Base-by-base conservation (phyloP, 2,329 filamentous ascomycete genomes). In the Talaromyces sp. region DNA sequence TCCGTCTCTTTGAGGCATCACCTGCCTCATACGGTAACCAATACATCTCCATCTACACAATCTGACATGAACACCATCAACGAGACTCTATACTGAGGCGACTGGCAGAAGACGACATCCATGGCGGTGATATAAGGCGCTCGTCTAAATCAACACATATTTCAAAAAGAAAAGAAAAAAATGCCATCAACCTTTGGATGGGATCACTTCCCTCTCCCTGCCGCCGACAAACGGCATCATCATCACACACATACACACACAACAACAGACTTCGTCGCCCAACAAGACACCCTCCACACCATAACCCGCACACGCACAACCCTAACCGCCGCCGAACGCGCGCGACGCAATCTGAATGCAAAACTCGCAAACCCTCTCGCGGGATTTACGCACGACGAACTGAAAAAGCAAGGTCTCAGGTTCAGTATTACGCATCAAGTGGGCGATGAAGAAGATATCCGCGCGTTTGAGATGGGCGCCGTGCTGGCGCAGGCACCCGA, bases 391-490 rank as follows among this genome's bases (percentile, higher is more conserved):
- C 77, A 81, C 47, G 77, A 82, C 4, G 81, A 87, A 67, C 79
- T 91, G 15, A 80, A 79, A 56, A 79, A 77, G 38, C 84, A 84
- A 75, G 88, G 87, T 15, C 84, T 85, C 62, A 80, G 81, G 5
- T 90, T 89, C 73, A 87, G 85, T 27, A 75, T 80, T 29, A 76
- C 82, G 59, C 80, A 89, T 70, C 82, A 83, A 29, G 78, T 88
- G 63, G 83, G 81, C 4, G 81, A 81, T 19, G 82, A 84, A 22
- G 82, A 85, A 15, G 85, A 88, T 70, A 76, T 87, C 36, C 81
- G 85, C 11, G 85, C 84, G 5, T 89, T 89, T 70, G 82, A 82
- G 19, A 78, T 88, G 25, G 87, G 86, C 5, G 87, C 87, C 54
- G 80, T 86, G 64, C 80, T 88, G 65, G 85, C 87, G 0, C 85